These are phyloP conservation scores for Trypanosoma theileri DNA, from an alignment of 208 protist genomes.

Conservation along the genomic window DNA sequence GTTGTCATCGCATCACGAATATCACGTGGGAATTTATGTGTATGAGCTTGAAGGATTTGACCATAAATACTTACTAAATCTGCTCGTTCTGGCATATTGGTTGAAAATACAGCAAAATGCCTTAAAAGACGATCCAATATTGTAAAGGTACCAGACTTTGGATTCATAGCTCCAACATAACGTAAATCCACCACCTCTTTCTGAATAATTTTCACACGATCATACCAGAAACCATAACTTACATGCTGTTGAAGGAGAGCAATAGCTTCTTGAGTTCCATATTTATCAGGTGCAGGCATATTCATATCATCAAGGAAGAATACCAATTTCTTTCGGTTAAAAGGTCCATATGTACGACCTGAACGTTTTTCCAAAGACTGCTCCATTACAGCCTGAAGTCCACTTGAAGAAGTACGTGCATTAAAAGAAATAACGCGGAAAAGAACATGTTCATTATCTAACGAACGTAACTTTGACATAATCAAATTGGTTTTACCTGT, in stretches of 20 bases:
- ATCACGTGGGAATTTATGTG: constrained; percentile 78
- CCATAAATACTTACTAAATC: constrained; percentile 94
- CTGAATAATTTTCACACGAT: constrained; percentile 93
- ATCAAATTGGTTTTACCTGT: constrained; percentile 98
- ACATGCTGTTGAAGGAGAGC: constrained; percentile 97
- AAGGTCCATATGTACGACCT: constrained; percentile 94
- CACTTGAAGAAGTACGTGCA: constrained; percentile 89
- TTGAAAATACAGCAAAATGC: constrained; percentile 97
- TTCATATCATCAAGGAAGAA: constrained; percentile 99
- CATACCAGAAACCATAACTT: constrained; percentile 98
- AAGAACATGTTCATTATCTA: constrained; percentile 92
- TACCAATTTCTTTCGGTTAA: constrained; percentile 96
- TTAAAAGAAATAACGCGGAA: constrained; percentile 97
- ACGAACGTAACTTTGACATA: constrained; percentile 93
- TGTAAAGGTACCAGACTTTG: constrained; percentile 97
- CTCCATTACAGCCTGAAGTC: constrained; percentile 96
- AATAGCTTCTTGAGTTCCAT: constrained; percentile 97
- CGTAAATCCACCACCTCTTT: constrained; percentile 96
- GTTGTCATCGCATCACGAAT: constrained; percentile 87
- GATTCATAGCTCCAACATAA: constrained; percentile 98
- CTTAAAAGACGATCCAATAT: constrained; percentile 96
- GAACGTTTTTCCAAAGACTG: constrained; percentile 96
- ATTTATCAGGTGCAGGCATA: constrained; percentile 98
- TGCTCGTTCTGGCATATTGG: constrained; percentile 92
- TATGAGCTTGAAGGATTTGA: constrained; percentile 94